Base-by-base conservation (phyloP, 2,329 filamentous ascomycete genomes). In the Fusarium phyllophilum region DNA sequence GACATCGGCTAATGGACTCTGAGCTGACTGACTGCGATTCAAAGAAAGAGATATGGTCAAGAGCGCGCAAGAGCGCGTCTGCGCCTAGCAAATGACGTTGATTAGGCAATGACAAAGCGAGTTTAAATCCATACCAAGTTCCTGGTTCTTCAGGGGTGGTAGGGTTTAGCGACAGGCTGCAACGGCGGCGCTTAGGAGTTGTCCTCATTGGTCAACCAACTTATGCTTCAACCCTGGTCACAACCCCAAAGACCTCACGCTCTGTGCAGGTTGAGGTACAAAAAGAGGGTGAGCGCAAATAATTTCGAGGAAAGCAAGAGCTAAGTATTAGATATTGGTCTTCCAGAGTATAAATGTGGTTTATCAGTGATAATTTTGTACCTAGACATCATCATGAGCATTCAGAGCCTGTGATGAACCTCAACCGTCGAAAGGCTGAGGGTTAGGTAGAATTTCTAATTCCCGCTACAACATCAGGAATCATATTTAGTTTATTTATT, bases 151-250 rank as follows among this genome's bases (percentile, higher is more conserved):
- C 62, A 68, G 72, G 68, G 70, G 66, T 58, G 38, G 71, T 74
- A 77, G 79, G 73, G 73, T 75, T 65, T 62, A 71, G 71, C 71
- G 77, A 75, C 76, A 73, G 71, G 71, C 69, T 76, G 76, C 73
- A 78, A 76, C 73, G 68, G 74, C 77, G 77, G 79, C 79, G 79
- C 79, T 79, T 80, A 80, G 59, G 68, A 76, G 45, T 61, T 56
- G 20, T 41, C 62, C 51, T 76, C 65, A 80, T 80, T 80, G 79
- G 79, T 45, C 58, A 56, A 36, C 33, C 54, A 44, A 67, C 65
- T 62, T 71, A 60, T 66, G 60, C 49, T 56, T 70, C 61, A 70
- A 68, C 70, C 73, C 73, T 63, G 67, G 73, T 78, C 77, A 73
- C 77, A 78, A 70, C 61, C 64, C 62, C 62, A 66, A 68, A 62